Evolutionary conservation across 306 rosid species (phyloP).

Genomic region (Prunus mume): DNA sequence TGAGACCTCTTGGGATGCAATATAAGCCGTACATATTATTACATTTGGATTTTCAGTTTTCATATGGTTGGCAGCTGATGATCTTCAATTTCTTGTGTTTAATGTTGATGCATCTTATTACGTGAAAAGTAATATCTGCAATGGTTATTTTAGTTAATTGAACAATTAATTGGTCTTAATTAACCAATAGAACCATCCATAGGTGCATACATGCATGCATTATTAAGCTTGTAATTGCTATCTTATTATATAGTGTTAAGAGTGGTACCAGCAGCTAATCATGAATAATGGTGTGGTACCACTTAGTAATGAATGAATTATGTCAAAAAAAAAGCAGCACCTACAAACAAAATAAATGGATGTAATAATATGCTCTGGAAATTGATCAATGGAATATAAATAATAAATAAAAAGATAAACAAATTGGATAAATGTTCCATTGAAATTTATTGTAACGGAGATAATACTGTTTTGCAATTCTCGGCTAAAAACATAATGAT

Average conservation of each 20-base stretch:
- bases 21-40: no score
- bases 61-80: background rate
- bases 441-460: background rate
- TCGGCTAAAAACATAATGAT: no score
- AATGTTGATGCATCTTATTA: background rate
- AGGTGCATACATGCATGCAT: background rate
- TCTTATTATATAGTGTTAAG: background rate
- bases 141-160: background rate
- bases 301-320: background rate
- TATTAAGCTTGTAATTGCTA: background rate
- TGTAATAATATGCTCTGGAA: background rate
- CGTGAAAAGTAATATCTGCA: background rate
- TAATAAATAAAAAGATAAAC: background rate
- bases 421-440: background rate
- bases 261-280: background rate
- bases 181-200: background rate
- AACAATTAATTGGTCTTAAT: background rate
- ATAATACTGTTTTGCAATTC: rapidly evolving
- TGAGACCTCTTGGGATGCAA: no score
- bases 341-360: no score
- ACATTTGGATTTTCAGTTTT: no score
- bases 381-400: background rate
- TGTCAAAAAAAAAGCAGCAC: background rate
- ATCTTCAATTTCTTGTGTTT: background rate
- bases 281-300: background rate